Evolutionary conservation across 2,329 filamentous ascomycete species (phyloP).

Genomic region (Trichoderma simmonsii): DNA sequence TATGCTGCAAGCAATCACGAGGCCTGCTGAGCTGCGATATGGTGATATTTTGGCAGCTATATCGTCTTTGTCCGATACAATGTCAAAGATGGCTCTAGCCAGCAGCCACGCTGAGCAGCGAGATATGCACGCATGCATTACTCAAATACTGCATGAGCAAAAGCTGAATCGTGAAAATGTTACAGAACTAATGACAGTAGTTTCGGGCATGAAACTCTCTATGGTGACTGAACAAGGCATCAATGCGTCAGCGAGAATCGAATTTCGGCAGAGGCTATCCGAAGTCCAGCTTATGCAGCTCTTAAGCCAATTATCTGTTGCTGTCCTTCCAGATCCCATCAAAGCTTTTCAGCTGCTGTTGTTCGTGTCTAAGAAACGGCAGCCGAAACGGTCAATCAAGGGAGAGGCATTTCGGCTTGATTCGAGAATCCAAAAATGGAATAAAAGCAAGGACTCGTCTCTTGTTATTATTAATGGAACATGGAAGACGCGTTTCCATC

Average conservation of each 20-base stretch:
- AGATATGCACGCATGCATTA: not conserved
- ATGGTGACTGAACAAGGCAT: not conserved
- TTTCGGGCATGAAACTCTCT: not conserved
- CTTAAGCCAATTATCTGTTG: not conserved
- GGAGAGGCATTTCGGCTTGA: not conserved
- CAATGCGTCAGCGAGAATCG: not conserved
- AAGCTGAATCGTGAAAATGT: not conserved
- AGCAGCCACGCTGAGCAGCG: not conserved
- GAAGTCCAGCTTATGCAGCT: not conserved
- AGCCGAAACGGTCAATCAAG: not conserved
- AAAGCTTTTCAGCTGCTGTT: not conserved
- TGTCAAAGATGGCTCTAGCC: not conserved
- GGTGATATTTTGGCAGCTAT: not conserved
- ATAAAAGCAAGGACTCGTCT: not conserved
- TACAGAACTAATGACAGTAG: not conserved
- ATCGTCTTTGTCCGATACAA: not conserved
- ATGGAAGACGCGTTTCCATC: not conserved
- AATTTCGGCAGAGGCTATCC: not conserved
- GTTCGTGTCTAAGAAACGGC: not conserved
- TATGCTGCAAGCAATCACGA: not conserved
- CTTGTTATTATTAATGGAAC: not conserved
- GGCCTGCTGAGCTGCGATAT: not conserved
- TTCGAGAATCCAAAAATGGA: not conserved
- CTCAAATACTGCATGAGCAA: not conserved
- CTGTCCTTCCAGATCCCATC: not conserved